Evolutionary conservation across 2,329 filamentous ascomycete genomes (phyloP).

Genomic region (Davidsoniella neocaledoniae): DNA sequence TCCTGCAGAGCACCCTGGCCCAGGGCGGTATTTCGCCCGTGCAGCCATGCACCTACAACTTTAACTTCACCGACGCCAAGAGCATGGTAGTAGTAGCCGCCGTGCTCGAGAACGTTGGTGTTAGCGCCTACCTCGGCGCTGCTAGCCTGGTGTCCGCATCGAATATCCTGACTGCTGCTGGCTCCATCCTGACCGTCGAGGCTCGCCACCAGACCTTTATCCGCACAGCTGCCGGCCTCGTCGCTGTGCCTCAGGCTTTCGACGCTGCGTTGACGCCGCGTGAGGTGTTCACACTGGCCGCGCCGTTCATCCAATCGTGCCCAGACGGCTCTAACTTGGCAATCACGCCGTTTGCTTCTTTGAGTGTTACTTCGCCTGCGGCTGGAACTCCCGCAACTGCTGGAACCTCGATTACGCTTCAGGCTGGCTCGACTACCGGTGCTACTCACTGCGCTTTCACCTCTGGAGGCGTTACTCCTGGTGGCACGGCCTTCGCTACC

Average conservation of each 20-base stretch:
- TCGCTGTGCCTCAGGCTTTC: conserved; percentile 50
- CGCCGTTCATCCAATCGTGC: conserved; percentile 55
- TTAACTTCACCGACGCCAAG: conserved; percentile 46
- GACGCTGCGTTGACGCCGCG: conserved; percentile 52
- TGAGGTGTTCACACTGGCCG: conserved; percentile 56
- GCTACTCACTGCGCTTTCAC: conserved; percentile 52
- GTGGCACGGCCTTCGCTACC: conserved; percentile 41
- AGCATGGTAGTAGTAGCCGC: conserved; percentile 53
- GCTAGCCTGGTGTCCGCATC: conserved; percentile 45
- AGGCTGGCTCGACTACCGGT: conserved; percentile 30
- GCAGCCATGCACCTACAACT: conserved; percentile 54
- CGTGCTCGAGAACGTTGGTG: conserved; percentile 55
- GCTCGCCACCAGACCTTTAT: conserved; percentile 59
- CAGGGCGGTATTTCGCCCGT: conserved; percentile 48
- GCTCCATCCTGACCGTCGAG: conserved; percentile 56
- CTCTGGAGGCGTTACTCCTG: conserved; percentile 36
- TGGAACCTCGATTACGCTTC: conserved; percentile 25
- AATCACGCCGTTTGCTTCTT: conserved; percentile 43
- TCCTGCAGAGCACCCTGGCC: conserved; percentile 38
- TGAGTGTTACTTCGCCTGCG: conserved; percentile 33
- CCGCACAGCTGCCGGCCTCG: conserved; percentile 38
- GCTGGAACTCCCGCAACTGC: conserved; percentile 23
- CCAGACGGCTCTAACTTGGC: conserved; percentile 46
- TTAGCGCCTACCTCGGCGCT: conserved; percentile 58
- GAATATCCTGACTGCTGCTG: conserved; percentile 47